A percentile compares a stretch with the other conserved stretches of the same genome.
Conservation (phyloP, 108 stramenopile species). For the Mayamaea pseudoterrestris region DNA sequence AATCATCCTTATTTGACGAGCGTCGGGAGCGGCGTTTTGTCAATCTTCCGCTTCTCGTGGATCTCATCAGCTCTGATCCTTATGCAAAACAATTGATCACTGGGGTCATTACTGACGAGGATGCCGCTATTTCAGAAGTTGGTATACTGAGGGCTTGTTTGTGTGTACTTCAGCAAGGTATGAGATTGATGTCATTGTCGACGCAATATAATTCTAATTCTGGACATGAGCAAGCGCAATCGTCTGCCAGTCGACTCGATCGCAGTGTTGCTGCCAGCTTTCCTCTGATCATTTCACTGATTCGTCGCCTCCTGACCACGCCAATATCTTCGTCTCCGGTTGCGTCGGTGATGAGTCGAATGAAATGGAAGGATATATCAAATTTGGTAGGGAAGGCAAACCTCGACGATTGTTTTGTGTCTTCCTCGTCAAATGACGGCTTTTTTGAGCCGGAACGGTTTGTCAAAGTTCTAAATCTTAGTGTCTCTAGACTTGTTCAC, state of each 20-base stretch:
- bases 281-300: slow-evolving; percentile 40
- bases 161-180: background rate
- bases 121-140: too few species aligned
- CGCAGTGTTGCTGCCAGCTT: slow-evolving; percentile 57
- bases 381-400: slow-evolving; percentile 10
- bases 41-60: slow-evolving; percentile 50
- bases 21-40: slow-evolving; percentile 50
- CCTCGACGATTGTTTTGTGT: slow-evolving; percentile 5
- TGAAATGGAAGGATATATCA: slow-evolving; percentile 33
- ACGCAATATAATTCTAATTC: too few species aligned
- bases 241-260: too few species aligned
- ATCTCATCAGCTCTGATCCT: slow-evolving; percentile 11
- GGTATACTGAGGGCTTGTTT: slow-evolving; percentile 1
- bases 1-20: slow-evolving; percentile 59
- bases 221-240: too few species aligned
- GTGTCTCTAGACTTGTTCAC: slow-evolving; percentile 28
- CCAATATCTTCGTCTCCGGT: slow-evolving; percentile 33
- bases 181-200: slow-evolving; percentile 23
- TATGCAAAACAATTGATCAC: too few species aligned
- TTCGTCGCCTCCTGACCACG: slow-evolving; percentile 46
- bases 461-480: slow-evolving; percentile 27
- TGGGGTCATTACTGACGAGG: background rate
- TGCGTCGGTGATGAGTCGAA: slow-evolving; percentile 29
- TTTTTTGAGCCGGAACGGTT: slow-evolving; percentile 22
- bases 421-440: slow-evolving; percentile 4